Evolutionary conservation across 2,329 filamentous ascomycete genomes (phyloP).

Genomic region (Chrysoporthe cubensis): DNA sequence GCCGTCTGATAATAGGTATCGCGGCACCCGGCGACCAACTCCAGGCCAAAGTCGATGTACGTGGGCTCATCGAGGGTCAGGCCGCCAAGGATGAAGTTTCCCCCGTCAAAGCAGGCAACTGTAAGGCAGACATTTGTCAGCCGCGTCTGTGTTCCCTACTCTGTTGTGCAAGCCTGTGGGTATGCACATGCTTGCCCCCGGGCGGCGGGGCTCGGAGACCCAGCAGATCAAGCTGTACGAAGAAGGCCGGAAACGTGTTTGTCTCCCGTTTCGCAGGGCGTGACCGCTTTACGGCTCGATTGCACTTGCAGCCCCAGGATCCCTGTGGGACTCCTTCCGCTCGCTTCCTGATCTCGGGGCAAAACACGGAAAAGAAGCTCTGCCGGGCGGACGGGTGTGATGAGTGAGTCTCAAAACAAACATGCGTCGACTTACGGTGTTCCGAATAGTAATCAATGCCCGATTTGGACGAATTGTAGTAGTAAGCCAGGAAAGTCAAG

Average conservation of each 20-base stretch:
- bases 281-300: not conserved
- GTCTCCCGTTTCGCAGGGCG: constrained; percentile 14
- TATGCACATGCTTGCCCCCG: not conserved
- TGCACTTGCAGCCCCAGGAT: not conserved
- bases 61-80: constrained; percentile 66
- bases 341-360: not conserved
- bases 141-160: constrained; percentile 17
- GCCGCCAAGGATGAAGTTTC: constrained; percentile 83
- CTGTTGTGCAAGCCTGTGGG: not conserved
- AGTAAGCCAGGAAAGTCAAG: constrained; percentile 71
- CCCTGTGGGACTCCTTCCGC: not conserved
- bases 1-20: constrained; percentile 71
- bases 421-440: constrained; percentile 47
- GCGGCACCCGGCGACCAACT: constrained; percentile 73
- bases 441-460: constrained; percentile 47
- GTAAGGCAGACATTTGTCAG: constrained; percentile 45
- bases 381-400: not conserved
- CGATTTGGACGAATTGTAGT: constrained; percentile 43
- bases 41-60: constrained; percentile 75
- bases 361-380: not conserved
- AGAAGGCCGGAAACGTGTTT: constrained; percentile 9
- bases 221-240: constrained; percentile 1
- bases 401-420: no score
- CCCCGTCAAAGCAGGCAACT: constrained; percentile 83
- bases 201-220: not conserved